These are phyloP conservation scores for Silene noctiflora DNA, from an alignment of 179 eudicot species.

Conservation along the genomic window DNA sequence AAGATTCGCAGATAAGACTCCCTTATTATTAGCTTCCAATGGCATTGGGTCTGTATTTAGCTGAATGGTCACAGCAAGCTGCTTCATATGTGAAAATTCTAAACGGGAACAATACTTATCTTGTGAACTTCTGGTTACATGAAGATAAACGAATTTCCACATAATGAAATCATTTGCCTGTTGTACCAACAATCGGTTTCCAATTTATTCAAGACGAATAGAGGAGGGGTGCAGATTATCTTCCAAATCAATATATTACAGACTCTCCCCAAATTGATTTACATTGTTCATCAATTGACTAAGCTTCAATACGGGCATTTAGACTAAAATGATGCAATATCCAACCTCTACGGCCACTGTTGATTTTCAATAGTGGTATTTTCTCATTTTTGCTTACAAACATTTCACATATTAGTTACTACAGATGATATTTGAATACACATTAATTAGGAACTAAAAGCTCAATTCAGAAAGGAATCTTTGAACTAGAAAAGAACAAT, in stretches of 20 bases:
- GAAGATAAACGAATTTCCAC: too few relatives aligned
- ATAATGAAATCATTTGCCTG: too few relatives aligned
- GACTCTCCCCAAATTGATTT: background rate
- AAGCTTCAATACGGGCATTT: background rate
- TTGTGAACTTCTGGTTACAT: background rate
- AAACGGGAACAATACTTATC: background rate
- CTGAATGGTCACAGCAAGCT: background rate
- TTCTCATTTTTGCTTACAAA: background rate
- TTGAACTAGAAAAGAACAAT: slow-evolving; percentile 3
- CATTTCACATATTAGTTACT: background rate
- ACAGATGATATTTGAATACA: background rate
- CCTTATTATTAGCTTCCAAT: background rate
- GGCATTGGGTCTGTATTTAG: background rate
- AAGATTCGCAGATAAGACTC: background rate
- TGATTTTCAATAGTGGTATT: background rate
- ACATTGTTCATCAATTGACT: background rate
- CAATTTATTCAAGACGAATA: background rate
- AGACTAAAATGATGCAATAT: background rate
- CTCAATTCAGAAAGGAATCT: background rate
- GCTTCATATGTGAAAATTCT: background rate
- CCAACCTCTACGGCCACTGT: background rate
- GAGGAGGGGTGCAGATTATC: background rate
- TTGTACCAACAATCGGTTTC: background rate
- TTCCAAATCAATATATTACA: background rate
- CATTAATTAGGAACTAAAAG: background rate